A percentile compares a stretch with the other conserved stretches of the same genome.
Conservation (phyloP, 2,329 filamentous ascomycete species). For the Pseudogymnoascus sp. region DNA sequence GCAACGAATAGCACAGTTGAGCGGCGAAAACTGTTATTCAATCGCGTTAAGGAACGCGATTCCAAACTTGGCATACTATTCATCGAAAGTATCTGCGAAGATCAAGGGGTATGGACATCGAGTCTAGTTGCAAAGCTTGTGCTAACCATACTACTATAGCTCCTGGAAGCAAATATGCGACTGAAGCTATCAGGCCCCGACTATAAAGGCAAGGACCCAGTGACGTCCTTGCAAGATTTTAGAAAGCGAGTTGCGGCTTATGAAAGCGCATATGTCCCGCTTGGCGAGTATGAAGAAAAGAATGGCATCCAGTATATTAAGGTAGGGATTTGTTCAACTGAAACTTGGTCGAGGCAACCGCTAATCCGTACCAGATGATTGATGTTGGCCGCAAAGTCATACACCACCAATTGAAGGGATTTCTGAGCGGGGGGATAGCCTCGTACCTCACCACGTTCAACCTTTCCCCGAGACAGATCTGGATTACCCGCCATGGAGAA, state of each 20-base stretch:
- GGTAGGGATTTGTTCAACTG: conserved; percentile 33
- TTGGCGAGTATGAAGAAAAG: conserved; percentile 85
- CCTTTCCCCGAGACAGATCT: conserved; percentile 87
- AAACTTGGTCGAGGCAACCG: neutral
- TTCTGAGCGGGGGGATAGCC: conserved; percentile 84
- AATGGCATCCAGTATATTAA: conserved; percentile 91
- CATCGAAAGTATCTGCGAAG: conserved; percentile 87
- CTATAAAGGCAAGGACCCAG: conserved; percentile 88
- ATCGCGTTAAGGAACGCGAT: conserved; percentile 73
- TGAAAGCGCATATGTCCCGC: conserved; percentile 84
- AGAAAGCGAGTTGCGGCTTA: conserved; percentile 87
- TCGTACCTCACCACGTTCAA: conserved; percentile 98
- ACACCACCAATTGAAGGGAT: conserved; percentile 82
- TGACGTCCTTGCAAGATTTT: conserved; percentile 80
- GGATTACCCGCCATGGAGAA: conserved; percentile 94
- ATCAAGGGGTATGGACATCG: conserved; percentile 49
- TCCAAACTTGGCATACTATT: conserved; percentile 88
- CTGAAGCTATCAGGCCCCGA: conserved; percentile 92
- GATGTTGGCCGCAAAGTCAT: conserved; percentile 94
- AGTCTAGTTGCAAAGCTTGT: neutral
- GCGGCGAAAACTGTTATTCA: conserved; percentile 74
- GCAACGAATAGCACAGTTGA: conserved; percentile 93
- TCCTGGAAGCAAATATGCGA: conserved; percentile 94
- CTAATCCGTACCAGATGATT: conserved; percentile 58
- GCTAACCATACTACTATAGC: conserved; percentile 29